Evolutionary conservation across 345 rosid species (phyloP), one percentile per base, ranked within the genome.

Genomic region (Ricinus communis): DNA sequence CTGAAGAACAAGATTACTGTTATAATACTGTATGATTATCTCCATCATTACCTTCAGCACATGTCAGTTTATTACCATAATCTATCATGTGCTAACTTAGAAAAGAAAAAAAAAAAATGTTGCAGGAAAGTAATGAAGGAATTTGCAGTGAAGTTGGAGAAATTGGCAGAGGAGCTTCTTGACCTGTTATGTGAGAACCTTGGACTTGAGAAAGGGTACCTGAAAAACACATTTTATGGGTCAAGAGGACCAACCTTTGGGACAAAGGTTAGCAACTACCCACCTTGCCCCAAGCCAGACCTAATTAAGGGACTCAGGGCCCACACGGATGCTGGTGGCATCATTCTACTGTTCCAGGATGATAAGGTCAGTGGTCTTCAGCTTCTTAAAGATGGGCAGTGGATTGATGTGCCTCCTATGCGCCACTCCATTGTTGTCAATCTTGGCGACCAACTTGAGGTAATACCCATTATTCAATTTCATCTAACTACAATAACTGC

Each of bases 321-420:
- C 43, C 98, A 94, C 79, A 91, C 98, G n/a, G 98, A 94, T n/a
- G 98, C 97, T 0, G 97, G 98, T 1, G 98, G 98, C 72, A 84
- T 94, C 82, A 90, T 94, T 69, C 67, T 94, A 53, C 87, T 94
- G 50, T 90, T 94, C 77, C 98, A 94, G 71, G 98, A 94, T 24
- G 91, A 88, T 52, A 82, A 81, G 69, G 96, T 94, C 62, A 84
- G 98, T 25, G 98, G 98, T 70, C 96, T 94, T 53, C 98, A 94
- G 85, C 93, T 94, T 16, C 91, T 94, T 19, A 94, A 94, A 73
- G 90, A 91, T 45, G 98, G 90, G 11, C 55, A 85, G 4, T 94
- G 98, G 98, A 65, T 94, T 45, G 97, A 85, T 68, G 98, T 94
- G 18, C 98, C 98, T 1, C 98, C 98, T 1, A 81, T 94, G 90